Base-by-base conservation (phyloP, 2,329 filamentous ascomycete genomes). In the Exophiala sp. region DNA sequence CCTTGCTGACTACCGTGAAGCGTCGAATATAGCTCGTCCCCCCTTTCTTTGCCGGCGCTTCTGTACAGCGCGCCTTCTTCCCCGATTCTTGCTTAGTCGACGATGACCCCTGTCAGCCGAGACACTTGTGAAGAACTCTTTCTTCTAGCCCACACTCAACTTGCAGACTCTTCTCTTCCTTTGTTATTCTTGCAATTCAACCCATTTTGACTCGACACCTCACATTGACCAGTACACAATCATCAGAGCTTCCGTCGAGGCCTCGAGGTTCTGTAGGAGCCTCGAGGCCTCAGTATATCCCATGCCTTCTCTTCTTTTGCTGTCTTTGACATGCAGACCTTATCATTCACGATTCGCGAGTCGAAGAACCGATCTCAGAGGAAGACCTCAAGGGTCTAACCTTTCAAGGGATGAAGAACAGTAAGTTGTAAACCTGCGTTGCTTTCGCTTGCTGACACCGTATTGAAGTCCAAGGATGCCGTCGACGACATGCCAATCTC, bases 1-100 rank as follows among this genome's bases (percentile, higher is more conserved):
- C 18, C 6, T 19, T 37, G 34, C 19, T 8, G 18, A n/a, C n/a
- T n/a, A n/a, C n/a, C n/a, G n/a, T n/a, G n/a, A n/a, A n/a, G n/a
- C n/a, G n/a, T n/a, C n/a, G n/a, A n/a, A n/a, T n/a, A n/a, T n/a
- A n/a, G n/a, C n/a, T n/a, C n/a, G n/a, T n/a, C n/a, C n/a, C n/a
- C n/a, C n/a, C n/a, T n/a, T n/a, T n/a, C n/a, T n/a, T n/a, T n/a
- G n/a, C n/a, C n/a, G n/a, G n/a, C n/a, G n/a, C n/a, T n/a, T 18
- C 13, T 8, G n/a, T 18, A 19, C 6, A 19, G 19, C 14, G 14
- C 34, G 11, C 2, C 4, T 37, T 37, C 18, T 13, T 18, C 34
- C 16, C 34, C 34, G 34, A 37, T 37, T 32, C 23, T 23, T 32
- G 47, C 47, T 50, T 50, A 40, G 47, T 50, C 47, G 47, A 18